Base-by-base conservation (phyloP, 768 basidiomycete genomes). In the Termitomyces sp. region DNA sequence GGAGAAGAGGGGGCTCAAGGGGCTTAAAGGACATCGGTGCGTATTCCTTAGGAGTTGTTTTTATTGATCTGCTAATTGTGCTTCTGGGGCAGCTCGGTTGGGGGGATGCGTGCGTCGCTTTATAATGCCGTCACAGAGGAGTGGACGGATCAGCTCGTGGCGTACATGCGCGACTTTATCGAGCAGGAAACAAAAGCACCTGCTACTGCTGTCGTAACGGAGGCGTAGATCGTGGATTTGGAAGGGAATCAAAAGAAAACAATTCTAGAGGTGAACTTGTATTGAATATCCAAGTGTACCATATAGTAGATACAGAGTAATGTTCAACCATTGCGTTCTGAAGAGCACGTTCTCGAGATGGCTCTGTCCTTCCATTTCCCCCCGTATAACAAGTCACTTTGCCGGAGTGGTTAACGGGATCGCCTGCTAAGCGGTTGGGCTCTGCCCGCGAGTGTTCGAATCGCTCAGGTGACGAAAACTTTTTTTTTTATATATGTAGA, bases 321-420 rank as follows among this genome's bases (percentile, higher is more conserved):
- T 28, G 28, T 28, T 28, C 28, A 28, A 28, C 2, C 28, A 28
- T 28, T 28, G 28, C 28, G 28, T n/a, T n/a, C n/a, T n/a, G n/a
- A n/a, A n/a, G n/a, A n/a, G n/a, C n/a, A n/a, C n/a, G n/a, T n/a
- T n/a, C n/a, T n/a, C n/a, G n/a, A n/a, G n/a, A n/a, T n/a, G n/a
- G n/a, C n/a, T n/a, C n/a, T n/a, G n/a, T n/a, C n/a, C n/a, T 7
- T 6, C 3, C 16, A 8, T 1, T 8, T 16, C 51, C 22, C 1
- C 2, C 11, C 9, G 3, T 0, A 2, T 8, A n/a, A 36, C 44
- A 63, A 48, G 59, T 60, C 59, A 56, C 55, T 57, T 63, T 92
- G 90, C 90, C 90, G 90, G 90, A 92, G 90, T 91, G 90, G 90
- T 92, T 91, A 92, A 91, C 85, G 85, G 85, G 85, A 85, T 86